Evolutionary conservation across 306 rosid genomes (phyloP).

Genomic region (Amphicarpaea edgeworthii): DNA sequence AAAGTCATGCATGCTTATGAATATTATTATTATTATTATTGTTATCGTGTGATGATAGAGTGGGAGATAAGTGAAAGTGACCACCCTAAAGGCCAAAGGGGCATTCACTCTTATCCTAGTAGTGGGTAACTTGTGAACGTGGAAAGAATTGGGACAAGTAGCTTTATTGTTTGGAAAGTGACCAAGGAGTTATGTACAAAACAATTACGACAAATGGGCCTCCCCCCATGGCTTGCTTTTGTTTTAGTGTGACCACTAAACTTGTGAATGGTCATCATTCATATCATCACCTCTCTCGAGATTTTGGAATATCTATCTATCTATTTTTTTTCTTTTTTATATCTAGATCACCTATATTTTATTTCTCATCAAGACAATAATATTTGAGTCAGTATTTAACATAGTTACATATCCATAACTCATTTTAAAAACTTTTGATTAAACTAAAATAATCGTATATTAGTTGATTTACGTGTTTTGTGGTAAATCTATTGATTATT

Average conservation of each 20-base stretch:
- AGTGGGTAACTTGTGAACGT: slow-evolving; percentile 33
- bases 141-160: slow-evolving; percentile 48
- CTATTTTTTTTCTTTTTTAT: too few species aligned
- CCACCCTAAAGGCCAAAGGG: slow-evolving; percentile 39
- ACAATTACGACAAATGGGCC: slow-evolving; percentile 33
- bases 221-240: slow-evolving; percentile 29
- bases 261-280: slow-evolving; percentile 32
- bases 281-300: neutral
- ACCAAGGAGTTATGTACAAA: slow-evolving; percentile 39
- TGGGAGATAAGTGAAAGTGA: slow-evolving; percentile 54
- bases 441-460: too few species aligned
- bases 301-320: slow-evolving; percentile 46
- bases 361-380: too few species aligned
- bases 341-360: too few species aligned
- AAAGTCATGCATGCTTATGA: slow-evolving; percentile 26
- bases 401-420: too few species aligned
- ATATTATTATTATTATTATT: neutral
- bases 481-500: too few species aligned
- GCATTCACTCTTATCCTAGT: slow-evolving; percentile 38
- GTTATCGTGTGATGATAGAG: too few species aligned
- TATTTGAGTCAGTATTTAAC: too few species aligned
- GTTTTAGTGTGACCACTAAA: slow-evolving; percentile 50
- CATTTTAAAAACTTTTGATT: too few species aligned
- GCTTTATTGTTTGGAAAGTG: slow-evolving; percentile 5
- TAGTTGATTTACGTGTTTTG: too few species aligned